Conservation (phyloP, 2,329 filamentous ascomycete species). For the Hortaea werneckii region DNA sequence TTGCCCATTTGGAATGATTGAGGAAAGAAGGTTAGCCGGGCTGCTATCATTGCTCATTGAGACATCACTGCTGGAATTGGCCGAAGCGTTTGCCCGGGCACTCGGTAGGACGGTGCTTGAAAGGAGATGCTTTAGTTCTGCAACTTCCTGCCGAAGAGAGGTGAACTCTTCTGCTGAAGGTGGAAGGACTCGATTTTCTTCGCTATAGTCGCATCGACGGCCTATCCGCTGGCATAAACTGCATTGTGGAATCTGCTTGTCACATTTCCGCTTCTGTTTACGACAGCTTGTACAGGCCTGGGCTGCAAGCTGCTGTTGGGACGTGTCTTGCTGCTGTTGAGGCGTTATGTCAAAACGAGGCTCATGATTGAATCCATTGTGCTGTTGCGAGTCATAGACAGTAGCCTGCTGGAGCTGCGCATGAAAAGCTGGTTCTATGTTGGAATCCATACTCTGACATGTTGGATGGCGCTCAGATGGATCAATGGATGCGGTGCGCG, state of each 20-base stretch:
- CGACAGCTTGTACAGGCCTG: slow-evolving; percentile 37
- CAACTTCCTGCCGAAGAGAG: slow-evolving; percentile 14
- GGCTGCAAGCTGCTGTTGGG: slow-evolving; percentile 14
- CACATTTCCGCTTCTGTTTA: slow-evolving; percentile 44
- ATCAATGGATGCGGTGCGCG: too few species aligned
- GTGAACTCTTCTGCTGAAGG: slow-evolving; percentile 14
- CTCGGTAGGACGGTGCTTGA: background rate
- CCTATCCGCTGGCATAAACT: slow-evolving; percentile 31
- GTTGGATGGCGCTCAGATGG: too few species aligned
- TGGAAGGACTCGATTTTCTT: slow-evolving; percentile 5
- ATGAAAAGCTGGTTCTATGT: slow-evolving; percentile 2
- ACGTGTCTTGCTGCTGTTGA: background rate
- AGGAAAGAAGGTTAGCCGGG: slow-evolving; percentile 13
- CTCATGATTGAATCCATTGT: background rate
- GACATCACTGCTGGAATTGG: background rate
- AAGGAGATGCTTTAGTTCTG: slow-evolving; percentile 13
- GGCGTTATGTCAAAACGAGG: background rate
- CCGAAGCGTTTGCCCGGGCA: slow-evolving; percentile 3
- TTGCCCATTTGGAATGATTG: background rate
- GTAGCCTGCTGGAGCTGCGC: background rate
- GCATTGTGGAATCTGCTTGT: slow-evolving; percentile 41
- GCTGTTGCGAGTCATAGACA: background rate
- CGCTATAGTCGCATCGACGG: slow-evolving; percentile 15
- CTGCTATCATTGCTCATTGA: slow-evolving; percentile 16
- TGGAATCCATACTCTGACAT: background rate